Evolutionary conservation across 75 land plant species (phyloP).

Genomic region (Picea glauca): DNA sequence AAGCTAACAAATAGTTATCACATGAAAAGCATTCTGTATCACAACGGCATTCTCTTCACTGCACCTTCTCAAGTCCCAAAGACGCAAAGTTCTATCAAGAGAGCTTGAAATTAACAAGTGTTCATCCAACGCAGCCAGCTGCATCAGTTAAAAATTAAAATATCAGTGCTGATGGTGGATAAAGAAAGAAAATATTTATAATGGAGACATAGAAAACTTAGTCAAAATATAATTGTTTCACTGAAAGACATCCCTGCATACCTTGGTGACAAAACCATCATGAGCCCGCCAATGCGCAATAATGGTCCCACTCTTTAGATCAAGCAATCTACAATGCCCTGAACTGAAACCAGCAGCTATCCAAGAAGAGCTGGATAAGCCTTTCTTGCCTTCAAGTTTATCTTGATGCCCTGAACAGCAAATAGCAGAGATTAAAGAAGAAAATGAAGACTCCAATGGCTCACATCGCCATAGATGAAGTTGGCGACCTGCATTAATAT

Average conservation of each 20-base stretch:
- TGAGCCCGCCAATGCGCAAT: constrained; percentile 78
- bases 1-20: neutral
- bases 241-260: constrained; percentile 11
- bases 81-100: constrained; percentile 62
- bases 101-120: constrained; percentile 87
- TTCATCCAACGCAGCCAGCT: constrained; percentile 80
- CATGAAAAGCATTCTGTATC: neutral
- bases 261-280: constrained; percentile 83
- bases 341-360: constrained; percentile 80
- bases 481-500: constrained; percentile 48
- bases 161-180: neutral
- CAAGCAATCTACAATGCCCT: constrained; percentile 74
- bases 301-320: constrained; percentile 65
- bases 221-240: neutral
- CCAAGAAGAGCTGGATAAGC: constrained; percentile 50
- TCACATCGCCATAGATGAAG: constrained; percentile 80
- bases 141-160: constrained; percentile 11
- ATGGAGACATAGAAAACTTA: neutral
- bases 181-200: constrained; percentile 9
- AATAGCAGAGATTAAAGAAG: constrained; percentile 80
- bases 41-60: neutral
- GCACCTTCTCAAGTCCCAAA: constrained; percentile 91
- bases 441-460: constrained; percentile 34
- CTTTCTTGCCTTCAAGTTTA: constrained; percentile 22
- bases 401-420: constrained; percentile 54